Evolutionary conservation across 2,329 filamentous ascomycete genomes (phyloP).

Genomic region (Fusarium globosum): DNA sequence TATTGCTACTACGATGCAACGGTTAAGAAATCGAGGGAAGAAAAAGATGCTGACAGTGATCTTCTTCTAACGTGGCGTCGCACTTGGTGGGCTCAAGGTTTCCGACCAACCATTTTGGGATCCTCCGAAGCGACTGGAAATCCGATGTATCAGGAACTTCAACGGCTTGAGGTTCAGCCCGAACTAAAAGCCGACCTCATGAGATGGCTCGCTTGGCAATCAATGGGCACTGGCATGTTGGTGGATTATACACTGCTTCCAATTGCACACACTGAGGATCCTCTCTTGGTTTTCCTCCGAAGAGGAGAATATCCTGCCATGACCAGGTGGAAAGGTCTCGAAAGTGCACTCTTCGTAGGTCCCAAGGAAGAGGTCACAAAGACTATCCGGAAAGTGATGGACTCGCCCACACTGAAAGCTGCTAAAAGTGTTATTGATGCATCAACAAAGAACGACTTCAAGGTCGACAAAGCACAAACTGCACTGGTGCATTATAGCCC

Average conservation of each 20-base stretch:
- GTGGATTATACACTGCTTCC: conserved; percentile 84
- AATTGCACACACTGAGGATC: conserved; percentile 81
- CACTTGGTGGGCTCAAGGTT: conserved; percentile 96
- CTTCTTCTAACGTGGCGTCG: conserved; percentile 88
- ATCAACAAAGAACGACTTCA: conserved; percentile 69
- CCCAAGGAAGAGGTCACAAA: conserved; percentile 71
- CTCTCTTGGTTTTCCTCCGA: conserved; percentile 77
- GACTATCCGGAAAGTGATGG: conserved; percentile 70
- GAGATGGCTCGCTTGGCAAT: conserved; percentile 92
- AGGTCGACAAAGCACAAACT: conserved; percentile 71
- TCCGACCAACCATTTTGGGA: conserved; percentile 84
- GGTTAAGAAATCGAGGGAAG: conserved; percentile 68
- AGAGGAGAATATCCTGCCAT: conserved; percentile 79
- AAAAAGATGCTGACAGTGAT: conserved; percentile 78
- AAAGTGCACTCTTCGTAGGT: conserved; percentile 79
- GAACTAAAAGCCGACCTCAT: conserved; percentile 76
- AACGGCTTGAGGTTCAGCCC: conserved; percentile 69
- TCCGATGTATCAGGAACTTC: conserved; percentile 78
- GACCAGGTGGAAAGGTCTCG: conserved; percentile 78
- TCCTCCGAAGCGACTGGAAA: conserved; percentile 85
- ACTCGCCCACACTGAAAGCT: conserved; percentile 61
- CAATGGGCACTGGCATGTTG: conserved; percentile 86
- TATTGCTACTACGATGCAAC: conserved; percentile 92
- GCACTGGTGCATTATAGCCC: conserved; percentile 83
- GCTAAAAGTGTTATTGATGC: conserved; percentile 73